Base-by-base conservation (phyloP, 108 stramenopile species). In the Aureococcus anophagefferens region DNA sequence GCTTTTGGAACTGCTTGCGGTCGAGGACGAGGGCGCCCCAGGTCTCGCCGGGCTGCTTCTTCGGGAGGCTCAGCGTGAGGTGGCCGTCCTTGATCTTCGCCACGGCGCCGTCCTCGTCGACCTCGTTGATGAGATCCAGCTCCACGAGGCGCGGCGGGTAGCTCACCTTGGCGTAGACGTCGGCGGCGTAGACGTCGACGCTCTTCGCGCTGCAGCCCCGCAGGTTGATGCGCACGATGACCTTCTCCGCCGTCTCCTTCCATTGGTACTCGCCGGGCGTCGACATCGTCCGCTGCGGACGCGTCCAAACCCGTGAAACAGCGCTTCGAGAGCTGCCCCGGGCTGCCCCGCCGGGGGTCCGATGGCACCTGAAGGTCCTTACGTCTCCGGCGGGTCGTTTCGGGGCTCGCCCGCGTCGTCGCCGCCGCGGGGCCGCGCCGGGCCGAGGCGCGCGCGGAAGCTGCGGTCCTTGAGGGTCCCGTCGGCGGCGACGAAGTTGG, bases 11-110 rank as follows among this genome's bases (percentile, higher is more conserved):
- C 21, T 3, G 13, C 51, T 11, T 68, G 7, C 75, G 75, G 44
- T 70, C 71, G 59, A 77, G 72, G 59, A 65, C 69, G 31, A 82
- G 40, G 29, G 77, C 70, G n/a, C 78, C 79, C 84, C 84, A 85
- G 25, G 66, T 7, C n/a, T 31, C 72, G 9, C 40, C 40, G 21
- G 17, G 40, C 33, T 64, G 46, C 30, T 71, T 62, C 75, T 87
- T 87, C 37, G 59, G 65, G 5, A 84, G 64, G 35, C 44, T 64
- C 51, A 87, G 68, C 28, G 70, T 76, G 15, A 87, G 78, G 35
- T 62, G 64, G 18, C 84, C 84, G 63, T 85, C 75, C 46, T 85
- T 82, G 36, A 79, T 64, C 4, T 76, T 63, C 0, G 86, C 86
- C 74, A 76, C 78, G 63, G 70, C 68, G 15, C 72, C 64, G 17